phyloP scores from a whole-genome alignment of 1,284 basidiomycete species.

The Melampsora americana region DNA sequence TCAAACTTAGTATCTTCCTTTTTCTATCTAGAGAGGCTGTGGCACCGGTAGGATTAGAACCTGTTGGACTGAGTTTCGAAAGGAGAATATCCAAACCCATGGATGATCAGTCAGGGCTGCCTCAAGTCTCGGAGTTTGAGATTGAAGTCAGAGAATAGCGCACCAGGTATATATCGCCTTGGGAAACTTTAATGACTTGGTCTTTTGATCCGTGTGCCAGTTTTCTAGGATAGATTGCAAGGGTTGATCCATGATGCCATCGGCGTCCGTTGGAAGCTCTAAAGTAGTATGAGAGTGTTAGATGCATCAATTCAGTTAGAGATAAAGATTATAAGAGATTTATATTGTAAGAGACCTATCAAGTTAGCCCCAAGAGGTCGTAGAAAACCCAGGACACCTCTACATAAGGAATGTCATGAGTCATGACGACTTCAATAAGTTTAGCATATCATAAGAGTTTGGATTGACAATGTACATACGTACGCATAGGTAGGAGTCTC shows the following conservation, averaged over 20 bases:
- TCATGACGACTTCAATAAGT: no score
- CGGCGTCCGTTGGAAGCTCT: conserved; percentile 76
- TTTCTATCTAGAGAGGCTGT: conserved; percentile 72
- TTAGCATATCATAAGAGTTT: no score
- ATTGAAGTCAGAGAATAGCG: neutral
- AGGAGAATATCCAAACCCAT: no score
- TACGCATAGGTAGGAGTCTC: conserved; percentile 44
- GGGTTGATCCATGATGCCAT: conserved; percentile 68
- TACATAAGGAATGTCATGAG: neutral
- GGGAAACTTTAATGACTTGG: conserved; percentile 64
- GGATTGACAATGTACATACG: neutral
- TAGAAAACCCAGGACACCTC: conserved; percentile 37
- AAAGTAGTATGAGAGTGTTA: conserved; percentile 44
- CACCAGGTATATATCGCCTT: conserved; percentile 75
- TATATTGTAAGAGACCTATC: conserved; percentile 10
- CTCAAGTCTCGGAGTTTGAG: no score
- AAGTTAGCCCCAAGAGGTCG: conserved; percentile 16
- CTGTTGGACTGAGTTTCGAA: conserved; percentile 53
- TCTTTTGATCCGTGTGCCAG: conserved; percentile 64
- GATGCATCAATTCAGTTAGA: conserved; percentile 45
- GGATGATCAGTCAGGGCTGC: no score
- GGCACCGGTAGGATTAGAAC: conserved; percentile 78
- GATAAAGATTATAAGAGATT: no score
- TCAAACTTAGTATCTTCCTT: conserved; percentile 70
- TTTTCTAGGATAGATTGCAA: conserved; percentile 67